Conservation (phyloP, 208 protist species). For the Plasmodiophora brassicae region DNA sequence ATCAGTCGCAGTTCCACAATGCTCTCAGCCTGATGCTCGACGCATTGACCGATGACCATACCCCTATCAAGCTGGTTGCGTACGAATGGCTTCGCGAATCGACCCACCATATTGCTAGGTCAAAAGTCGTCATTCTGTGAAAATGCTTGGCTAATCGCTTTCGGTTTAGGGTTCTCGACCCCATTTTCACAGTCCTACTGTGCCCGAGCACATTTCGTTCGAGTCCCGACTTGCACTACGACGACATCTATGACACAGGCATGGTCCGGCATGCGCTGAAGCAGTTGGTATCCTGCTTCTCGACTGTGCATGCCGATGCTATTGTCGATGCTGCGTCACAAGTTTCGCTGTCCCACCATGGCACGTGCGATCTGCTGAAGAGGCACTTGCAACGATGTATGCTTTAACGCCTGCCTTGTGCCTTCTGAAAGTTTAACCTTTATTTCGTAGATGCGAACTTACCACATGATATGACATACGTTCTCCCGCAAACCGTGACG, state of each 20-base stretch:
- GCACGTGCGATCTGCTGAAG: background rate
- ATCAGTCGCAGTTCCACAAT: background rate
- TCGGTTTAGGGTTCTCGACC: background rate
- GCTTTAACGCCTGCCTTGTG: too few relatives aligned
- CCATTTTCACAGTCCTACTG: background rate
- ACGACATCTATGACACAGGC: background rate
- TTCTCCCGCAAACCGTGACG: background rate
- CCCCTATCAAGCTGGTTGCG: background rate
- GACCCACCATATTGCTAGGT: background rate
- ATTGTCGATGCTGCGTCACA: background rate
- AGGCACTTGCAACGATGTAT: background rate
- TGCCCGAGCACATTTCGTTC: background rate
- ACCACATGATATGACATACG: background rate
- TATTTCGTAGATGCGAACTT: background rate
- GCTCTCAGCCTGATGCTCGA: background rate
- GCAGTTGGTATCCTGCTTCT: background rate
- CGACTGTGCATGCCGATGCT: background rate
- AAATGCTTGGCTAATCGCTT: background rate
- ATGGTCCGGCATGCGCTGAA: background rate
- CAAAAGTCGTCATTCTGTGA: background rate
- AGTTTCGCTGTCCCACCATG: background rate
- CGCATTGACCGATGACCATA: background rate
- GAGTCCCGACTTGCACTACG: background rate
- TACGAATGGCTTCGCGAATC: background rate
- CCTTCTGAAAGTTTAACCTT: too few relatives aligned